A percentile compares a stretch with the other conserved stretches of the same genome.
phyloP scores from a whole-genome alignment of 202 grass and related monocot genomes.

The Elaeis oleifera region DNA sequence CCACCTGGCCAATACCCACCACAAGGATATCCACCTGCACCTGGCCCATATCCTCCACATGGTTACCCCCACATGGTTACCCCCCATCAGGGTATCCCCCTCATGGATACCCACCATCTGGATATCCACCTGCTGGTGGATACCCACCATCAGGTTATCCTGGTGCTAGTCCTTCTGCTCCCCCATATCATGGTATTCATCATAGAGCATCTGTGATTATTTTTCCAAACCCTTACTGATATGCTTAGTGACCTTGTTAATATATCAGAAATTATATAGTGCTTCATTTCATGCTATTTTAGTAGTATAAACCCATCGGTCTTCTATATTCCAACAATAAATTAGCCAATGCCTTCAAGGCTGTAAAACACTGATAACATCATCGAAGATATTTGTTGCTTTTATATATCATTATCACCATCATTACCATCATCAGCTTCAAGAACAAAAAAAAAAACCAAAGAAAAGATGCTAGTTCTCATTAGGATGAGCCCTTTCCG shows the following conservation, averaged over 20 bases:
- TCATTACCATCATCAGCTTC: too few species aligned
- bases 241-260: background rate
- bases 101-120: background rate
- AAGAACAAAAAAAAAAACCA: too few species aligned
- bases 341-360: too few species aligned
- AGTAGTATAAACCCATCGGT: too few species aligned
- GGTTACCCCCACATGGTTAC: constrained; percentile 2
- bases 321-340: too few species aligned
- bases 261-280: background rate
- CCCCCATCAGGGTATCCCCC: background rate
- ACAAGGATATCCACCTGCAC: background rate
- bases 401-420: too few species aligned
- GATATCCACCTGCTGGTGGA: background rate
- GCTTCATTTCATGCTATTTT: too few species aligned
- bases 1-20: background rate
- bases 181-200: constrained; percentile 12
- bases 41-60: constrained; percentile 4
- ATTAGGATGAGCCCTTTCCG: too few species aligned
- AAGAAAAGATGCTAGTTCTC: too few species aligned
- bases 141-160: constrained; percentile 6
- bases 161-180: constrained; percentile 7
- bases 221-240: background rate
- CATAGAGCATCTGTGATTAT: background rate
- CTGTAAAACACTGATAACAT: too few species aligned
- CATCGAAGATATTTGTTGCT: too few species aligned